Base-by-base conservation (phyloP, 805 yeast species). In the Sugiyamaella qingdaonensis region DNA sequence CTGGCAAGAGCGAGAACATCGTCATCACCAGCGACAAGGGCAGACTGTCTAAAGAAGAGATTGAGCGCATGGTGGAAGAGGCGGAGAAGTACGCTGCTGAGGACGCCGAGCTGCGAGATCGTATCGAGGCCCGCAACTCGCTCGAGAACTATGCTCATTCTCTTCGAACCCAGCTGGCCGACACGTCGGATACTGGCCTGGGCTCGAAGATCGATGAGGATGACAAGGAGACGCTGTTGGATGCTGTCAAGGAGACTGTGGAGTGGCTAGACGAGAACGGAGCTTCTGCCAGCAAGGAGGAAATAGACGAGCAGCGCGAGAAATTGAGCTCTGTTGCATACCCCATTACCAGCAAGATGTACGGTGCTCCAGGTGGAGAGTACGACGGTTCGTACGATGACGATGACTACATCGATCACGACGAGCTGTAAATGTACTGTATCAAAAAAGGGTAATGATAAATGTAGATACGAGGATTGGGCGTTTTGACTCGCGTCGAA, bases 51-150 rank as follows among this genome's bases (percentile, higher is more conserved):
- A 86, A 88, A 77, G 97, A 91, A 58, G 96, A 90, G 59, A 91
- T 92, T 65, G 97, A 92, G 66, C 88, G 92, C 76, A 92, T 92
- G 97, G 96, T 92, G 59, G 94, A 84, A 68, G 98, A 92, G 69
- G 97, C 97, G 64, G 98, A 90, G 74, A 86, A 87, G 76, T 92
- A 76, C 66, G 96, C 95, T 61, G 89, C 87, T 64, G 95, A 90
- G 73, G 98, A 92, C 74, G 85, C 84, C 62, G 84, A 80, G 64
- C 78, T 88, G 56, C 86, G 91, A 68, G 81, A 81, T 57, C 88
- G 88, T 79, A 84, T 92, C 64, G 95, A 86, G 76, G 83, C 95
- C 58, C 88, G 89, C 78, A 91, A 89, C 75, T 76, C 79, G 45
- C 79, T 91, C 60, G 97, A 91, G 76, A 87, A 89, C 73, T 90